A percentile compares a stretch with the other conserved stretches of the same genome.
These are phyloP conservation scores for Camellia oleifera DNA, from an alignment of 179 eudicot species.

Conservation along the genomic window DNA sequence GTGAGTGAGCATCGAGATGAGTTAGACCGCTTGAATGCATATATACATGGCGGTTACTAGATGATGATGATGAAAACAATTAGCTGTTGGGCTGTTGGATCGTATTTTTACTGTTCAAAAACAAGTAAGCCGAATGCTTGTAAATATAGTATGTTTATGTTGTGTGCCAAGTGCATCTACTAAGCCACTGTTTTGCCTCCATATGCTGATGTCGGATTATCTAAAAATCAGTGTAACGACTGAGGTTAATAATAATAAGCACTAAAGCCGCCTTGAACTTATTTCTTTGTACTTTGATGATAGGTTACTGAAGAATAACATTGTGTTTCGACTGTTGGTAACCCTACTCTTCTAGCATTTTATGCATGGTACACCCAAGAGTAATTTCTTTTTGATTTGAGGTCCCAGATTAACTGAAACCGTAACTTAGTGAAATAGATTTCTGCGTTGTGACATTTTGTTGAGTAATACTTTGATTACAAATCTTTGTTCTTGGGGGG, in stretches of 20 bases:
- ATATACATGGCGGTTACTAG: slow-evolving; percentile 93
- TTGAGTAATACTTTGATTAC: too few species aligned
- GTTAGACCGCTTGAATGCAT: slow-evolving; percentile 87
- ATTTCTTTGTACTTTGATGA: neutral
- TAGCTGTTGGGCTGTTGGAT: neutral
- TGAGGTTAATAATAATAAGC: slow-evolving; percentile 19
- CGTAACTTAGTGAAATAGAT: too few species aligned
- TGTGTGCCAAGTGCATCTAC: slow-evolving; percentile 9
- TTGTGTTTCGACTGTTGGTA: too few species aligned
- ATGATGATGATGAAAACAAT: slow-evolving; percentile 32
- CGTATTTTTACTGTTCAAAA: neutral
- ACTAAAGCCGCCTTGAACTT: neutral
- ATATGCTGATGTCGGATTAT: neutral
- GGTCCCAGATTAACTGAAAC: too few species aligned
- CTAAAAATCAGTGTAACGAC: neutral
- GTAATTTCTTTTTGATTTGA: too few species aligned
- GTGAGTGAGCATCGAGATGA: slow-evolving; percentile 92
- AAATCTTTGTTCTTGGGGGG: too few species aligned
- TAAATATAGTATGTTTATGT: slow-evolving; percentile 7
- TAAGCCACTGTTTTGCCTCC: neutral
- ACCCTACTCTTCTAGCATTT: too few species aligned
- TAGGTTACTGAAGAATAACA: too few species aligned
- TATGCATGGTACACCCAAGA: too few species aligned
- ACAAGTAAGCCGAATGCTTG: slow-evolving; percentile 6
- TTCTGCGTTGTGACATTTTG: too few species aligned